Evolutionary conservation across 2,329 filamentous ascomycete genomes (phyloP), one percentile per base, ranked within the genome.

Genomic region (Ascochyta fabae): DNA sequence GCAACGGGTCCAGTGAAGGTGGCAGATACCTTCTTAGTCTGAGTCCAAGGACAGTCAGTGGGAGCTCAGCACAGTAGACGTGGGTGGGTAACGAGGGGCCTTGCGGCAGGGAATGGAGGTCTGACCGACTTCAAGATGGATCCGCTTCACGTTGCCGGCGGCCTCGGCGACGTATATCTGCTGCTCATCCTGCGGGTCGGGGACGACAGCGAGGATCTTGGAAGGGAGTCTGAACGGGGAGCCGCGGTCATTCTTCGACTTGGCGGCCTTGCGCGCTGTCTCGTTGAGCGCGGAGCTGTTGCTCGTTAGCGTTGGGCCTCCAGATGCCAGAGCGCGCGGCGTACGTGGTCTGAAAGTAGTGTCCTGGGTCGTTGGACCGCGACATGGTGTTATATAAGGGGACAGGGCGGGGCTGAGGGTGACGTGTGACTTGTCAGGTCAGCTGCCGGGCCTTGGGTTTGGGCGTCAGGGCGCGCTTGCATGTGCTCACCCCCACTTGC

Each of bases 331-430:
- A 42, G 45, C 39, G 36, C 43, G 41, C 34, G 74, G n/a, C 87
- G 77, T 79, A 95, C 91, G 93, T 90, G 27, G 92, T 96, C 77
- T 97, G 91, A 72, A 98, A 98, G 80, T 96, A 98, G 71, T 95
- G 86, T 27, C 89, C 88, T 47, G 88, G 84, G 70, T 96, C 86
- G 46, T 85, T 70, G 26, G 73, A 73, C 42, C 64, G 66, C 38
- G 72, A 73, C 73, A 75, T 75, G 58, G 50, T 62, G 61, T 47
- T 59, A 56, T 55, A 60, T 58, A 62, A 42, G 56, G 57, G 49
- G 45, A 19, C 24, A 36, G 29, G 24, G 45, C 45, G 49, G 55
- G 55, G 46, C 49, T 45, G 33, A 33, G 13, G 43, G 48, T 52
- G 54, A 57, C 54, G 54, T 57, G 54, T 57, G 53, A 56, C 53